Base-by-base conservation (phyloP, 768 basidiomycete species). In the Boletus barrowsii region DNA sequence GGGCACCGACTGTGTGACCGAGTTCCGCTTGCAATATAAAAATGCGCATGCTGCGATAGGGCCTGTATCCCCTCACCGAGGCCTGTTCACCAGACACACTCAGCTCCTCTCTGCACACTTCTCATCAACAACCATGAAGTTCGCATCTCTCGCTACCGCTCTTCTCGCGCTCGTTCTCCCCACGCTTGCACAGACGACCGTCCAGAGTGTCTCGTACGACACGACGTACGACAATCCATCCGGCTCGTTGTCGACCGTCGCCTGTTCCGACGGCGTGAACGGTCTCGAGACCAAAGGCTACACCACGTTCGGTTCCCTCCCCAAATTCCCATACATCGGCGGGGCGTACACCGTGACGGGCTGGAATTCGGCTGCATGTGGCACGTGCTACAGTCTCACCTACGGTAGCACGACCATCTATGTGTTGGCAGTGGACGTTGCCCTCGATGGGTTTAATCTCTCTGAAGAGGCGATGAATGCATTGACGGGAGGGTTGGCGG, bases 381-480 rank as follows among this genome's bases (percentile, higher is more conserved):
- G 77, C 6, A 66, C 66, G 17, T 74, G 71, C 37, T 72, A 68
- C 49, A 4, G 61, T 2, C 39, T 73, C 49, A 73, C 68, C 8
- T 72, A 68, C 37, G 49, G 42, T 5, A 42, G 18, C 26, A 59
- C 4, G 5, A 63, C 59, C 3, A 39, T 75, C 42, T 2, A 18
- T 14, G 47, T 66, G 5, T 53, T 71, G 50, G 74, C 71, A 6
- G 62, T 74, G 8, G 74, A 73, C 39, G 46, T 46, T 15, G 56
- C 61, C 11, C 26, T 5, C 3, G 37, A 39, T 7, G 37, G 37
- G 8, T 83, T 81, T 57, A 81, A 80, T 51, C 65, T 84, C 29
- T 76, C 81, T 0, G 61, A 76, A 56, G 68, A 62, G 20, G 82
- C 83, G n/a, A 79, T 85, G 81, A 77, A 84, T 55, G 61, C 60